A percentile compares a stretch with the other conserved stretches of the same genome.
Evolutionary conservation across 1,139 yeast genomes (phyloP).

Genomic region (Ashbya aceris): DNA sequence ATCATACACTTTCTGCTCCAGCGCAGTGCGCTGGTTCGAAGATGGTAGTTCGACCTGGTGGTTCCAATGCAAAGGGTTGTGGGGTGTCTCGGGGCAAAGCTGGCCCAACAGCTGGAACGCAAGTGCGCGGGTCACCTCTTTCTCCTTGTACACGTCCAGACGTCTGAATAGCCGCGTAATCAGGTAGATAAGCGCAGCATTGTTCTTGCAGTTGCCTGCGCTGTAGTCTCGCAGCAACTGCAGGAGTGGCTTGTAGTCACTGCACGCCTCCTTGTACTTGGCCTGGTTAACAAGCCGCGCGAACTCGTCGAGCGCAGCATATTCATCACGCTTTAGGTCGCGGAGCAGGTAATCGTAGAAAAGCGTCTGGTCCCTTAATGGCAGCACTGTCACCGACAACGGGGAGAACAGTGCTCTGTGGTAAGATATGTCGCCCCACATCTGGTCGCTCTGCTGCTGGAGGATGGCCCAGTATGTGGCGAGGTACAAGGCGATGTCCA

Average conservation of each 20-base stretch:
- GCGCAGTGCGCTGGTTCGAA: constrained; percentile 11
- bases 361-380: constrained; percentile 17
- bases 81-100: constrained; percentile 9
- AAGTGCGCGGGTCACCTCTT: constrained; percentile 23
- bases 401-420: constrained; percentile 23
- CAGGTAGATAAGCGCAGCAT: constrained; percentile 14
- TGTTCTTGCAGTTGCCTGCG: constrained; percentile 21
- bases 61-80: constrained; percentile 18
- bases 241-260: constrained; percentile 12
- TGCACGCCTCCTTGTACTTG: constrained; percentile 7
- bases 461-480: constrained; percentile 24
- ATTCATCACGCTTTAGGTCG: constrained; percentile 11
- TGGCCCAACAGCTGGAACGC: constrained; percentile 18
- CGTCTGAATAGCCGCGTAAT: constrained; percentile 21
- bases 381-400: constrained; percentile 23
- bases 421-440: constrained; percentile 25
- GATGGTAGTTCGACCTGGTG: constrained; percentile 16
- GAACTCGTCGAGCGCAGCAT: constrained; percentile 12
- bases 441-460: constrained; percentile 22
- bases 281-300: constrained; percentile 14
- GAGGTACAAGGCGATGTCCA: constrained; percentile 17
- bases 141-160: constrained; percentile 16
- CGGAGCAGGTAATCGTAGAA: constrained; percentile 15
- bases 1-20: constrained; percentile 17
- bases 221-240: constrained; percentile 19